Evolutionary conservation across 2,329 filamentous ascomycete genomes (phyloP), one percentile per base, ranked within the genome.

Genomic region (Neospermospora avenae): DNA sequence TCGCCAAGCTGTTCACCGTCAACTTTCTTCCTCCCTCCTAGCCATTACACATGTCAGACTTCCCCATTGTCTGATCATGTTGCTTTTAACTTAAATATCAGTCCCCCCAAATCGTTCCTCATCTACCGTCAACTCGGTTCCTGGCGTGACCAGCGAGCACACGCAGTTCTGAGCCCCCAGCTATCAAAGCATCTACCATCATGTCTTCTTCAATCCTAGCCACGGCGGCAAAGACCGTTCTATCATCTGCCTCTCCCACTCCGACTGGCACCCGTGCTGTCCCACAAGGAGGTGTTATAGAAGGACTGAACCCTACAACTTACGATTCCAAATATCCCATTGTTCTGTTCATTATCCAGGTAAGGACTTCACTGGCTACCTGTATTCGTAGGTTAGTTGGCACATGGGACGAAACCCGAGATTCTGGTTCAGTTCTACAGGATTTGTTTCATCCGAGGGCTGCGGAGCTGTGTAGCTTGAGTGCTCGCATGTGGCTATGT

Each of bases 301-400:
- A 88, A 67, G 83, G 84, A 34, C 74, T 78, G 34, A 85, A 88
- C 65, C 87, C 87, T 0, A 77, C 82, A 13, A 67, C 78, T 14
- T 88, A 86, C 74, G 81, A 86, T 69, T 63, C 82, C 7, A 84
- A 81, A 64, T 84, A 88, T 66, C 87, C 87, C 1, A 84, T 89
- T 62, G 81, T 84, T 39, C 69, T 88, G 37, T 89, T 90, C 72
- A 88, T 89, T 65, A 86, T 89, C 58, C 86, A 88, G 81, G 85
- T 84, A 76, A 35, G 72, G 57, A 31, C 28, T 41, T 7, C 35
- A 14, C 10, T 37, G 24, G 18, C n/a, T 57, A n/a, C 18, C 14
- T 14, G 25, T 28, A 35, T 18, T 28, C 18, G 53, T 16, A 24
- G 18, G 18, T 34, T 45, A 37, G 46, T 45, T 28, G 44, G 48